phyloP scores from a whole-genome alignment of 2,329 filamentous ascomycete species.

The Coniochaeta ligniaria region DNA sequence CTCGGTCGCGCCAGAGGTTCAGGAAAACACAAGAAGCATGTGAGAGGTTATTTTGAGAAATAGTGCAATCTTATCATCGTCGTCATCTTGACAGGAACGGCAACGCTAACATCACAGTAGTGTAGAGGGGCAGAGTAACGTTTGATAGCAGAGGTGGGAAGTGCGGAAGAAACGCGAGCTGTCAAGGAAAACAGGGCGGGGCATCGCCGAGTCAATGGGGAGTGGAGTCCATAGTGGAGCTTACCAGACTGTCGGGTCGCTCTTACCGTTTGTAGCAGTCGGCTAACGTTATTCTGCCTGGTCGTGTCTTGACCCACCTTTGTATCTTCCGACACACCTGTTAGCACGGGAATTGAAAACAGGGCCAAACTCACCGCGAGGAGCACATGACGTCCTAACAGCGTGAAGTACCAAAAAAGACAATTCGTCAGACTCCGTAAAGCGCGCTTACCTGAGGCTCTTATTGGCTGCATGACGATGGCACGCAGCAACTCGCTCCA shows the following conservation, averaged over 20 bases:
- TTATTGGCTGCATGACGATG: neutral
- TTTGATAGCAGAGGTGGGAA: neutral
- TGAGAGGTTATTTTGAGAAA: neutral
- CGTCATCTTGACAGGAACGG: neutral
- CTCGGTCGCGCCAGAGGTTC: neutral
- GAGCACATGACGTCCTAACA: neutral
- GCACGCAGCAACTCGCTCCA: neutral
- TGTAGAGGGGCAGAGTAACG: neutral
- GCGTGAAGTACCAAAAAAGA: neutral
- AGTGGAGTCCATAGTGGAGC: neutral
- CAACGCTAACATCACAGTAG: neutral
- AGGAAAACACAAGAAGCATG: neutral
- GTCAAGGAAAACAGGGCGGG: neutral
- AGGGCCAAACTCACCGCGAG: neutral
- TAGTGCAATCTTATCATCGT: neutral
- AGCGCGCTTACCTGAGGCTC: neutral
- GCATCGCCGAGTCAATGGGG: neutral
- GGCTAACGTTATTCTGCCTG: constrained; percentile 1
- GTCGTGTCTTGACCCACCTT: neutral
- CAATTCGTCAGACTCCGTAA: neutral
- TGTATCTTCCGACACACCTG: neutral
- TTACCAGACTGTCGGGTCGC: constrained; percentile 1
- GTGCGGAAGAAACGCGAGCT: neutral
- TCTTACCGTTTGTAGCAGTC: neutral
- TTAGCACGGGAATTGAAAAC: neutral